Evolutionary conservation across 345 rosid species (phyloP), one percentile per base, ranked within the genome.

Genomic region (Aquilaria malaccensis): DNA sequence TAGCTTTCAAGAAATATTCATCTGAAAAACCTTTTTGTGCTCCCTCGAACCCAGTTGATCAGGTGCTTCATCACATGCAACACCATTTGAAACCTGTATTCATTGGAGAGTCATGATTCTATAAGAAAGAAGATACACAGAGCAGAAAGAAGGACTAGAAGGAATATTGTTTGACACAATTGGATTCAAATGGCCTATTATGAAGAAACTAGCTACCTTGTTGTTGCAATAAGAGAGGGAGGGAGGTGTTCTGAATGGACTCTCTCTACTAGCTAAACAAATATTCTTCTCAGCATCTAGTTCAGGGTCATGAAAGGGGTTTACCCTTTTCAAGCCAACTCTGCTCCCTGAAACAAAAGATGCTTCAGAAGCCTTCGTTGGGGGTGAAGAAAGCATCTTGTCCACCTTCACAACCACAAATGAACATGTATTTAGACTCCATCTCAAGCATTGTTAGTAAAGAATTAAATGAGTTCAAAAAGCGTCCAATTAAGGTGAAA

Each of bases 221-320:
- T 74, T 80, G 47, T 79, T 77, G 62, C 72, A 62, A 72, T 75
- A 83, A 43, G 86, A 80, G 32, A 87, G 79, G 46, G 97, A 94
- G 10, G 97, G 96, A 11, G 96, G 99, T 66, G 99, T 94, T 63
- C 78, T 76, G 70, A 94, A 90, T 52, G 99, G 99, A 83, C 95
- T 87, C 62, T 70, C 92, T 58, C 68, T 79, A 67, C 70, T 76
- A 66, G 80, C 65, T 56, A 57, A 58, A 32, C 63, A 52, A 32
- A 55, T 43, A 57, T 56, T 71, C 22, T 22, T 67, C 29, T 67
- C 66, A 14, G 62, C 52, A 50, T 15, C 32, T 46, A 48, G 47
- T 37, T 75, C 76, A 2, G 55, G 50, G 75, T 80, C 79, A 55
- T 45, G 73, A 64, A 60, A 73, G 29, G 77, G 80, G 64, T 78